These are phyloP conservation scores for Gremmenia infestans DNA, from an alignment of 2,329 filamentous ascomycete species.

Conservation along the genomic window DNA sequence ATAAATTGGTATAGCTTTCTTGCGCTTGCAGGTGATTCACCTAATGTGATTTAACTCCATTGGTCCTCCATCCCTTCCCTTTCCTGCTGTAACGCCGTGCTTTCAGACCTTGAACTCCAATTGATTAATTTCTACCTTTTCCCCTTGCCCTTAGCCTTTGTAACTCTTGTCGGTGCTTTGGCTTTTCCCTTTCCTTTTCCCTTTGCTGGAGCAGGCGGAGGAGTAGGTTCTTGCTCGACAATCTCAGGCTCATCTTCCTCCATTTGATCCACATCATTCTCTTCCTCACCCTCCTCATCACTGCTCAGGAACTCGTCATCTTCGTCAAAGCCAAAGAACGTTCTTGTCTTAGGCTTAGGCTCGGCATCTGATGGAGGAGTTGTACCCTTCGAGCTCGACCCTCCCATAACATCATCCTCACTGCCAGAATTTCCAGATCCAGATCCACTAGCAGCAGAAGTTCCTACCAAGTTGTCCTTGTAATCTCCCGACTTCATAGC, in stretches of 20 bases:
- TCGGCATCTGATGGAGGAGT: slow-evolving; percentile 42
- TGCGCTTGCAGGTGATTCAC: not conserved
- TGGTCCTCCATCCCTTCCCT: slow-evolving; percentile 11
- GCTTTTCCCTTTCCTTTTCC: slow-evolving; percentile 12
- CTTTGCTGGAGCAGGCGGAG: slow-evolving; percentile 12
- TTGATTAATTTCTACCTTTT: slow-evolving; percentile 40
- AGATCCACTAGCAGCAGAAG: slow-evolving; percentile 35
- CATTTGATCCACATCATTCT: slow-evolving; percentile 13
- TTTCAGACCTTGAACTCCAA: slow-evolving; percentile 5
- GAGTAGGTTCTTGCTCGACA: slow-evolving; percentile 21
- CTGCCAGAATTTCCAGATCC: slow-evolving; percentile 33
- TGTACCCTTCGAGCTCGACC: slow-evolving; percentile 37
- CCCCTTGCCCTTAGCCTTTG: slow-evolving; percentile 39
- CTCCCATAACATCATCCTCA: slow-evolving; percentile 30
- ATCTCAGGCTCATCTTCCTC: slow-evolving; percentile 23
- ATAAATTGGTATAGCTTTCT: not conserved
- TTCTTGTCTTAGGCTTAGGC: slow-evolving; percentile 32
- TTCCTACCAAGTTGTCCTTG: slow-evolving; percentile 53
- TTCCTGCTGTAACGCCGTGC: slow-evolving; percentile 2
- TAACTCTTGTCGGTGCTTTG: slow-evolving; percentile 19
- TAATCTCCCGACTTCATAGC: slow-evolving; percentile 62
- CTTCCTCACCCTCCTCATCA: slow-evolving; percentile 47
- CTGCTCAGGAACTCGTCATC: slow-evolving; percentile 71
- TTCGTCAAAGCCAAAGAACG: slow-evolving; percentile 75
- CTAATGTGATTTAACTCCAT: not conserved